A percentile compares a stretch with the other conserved stretches of the same genome.
These are phyloP conservation scores for Carex cristatella DNA, from an alignment of 176 grass and related monocot species.

Conservation along the genomic window DNA sequence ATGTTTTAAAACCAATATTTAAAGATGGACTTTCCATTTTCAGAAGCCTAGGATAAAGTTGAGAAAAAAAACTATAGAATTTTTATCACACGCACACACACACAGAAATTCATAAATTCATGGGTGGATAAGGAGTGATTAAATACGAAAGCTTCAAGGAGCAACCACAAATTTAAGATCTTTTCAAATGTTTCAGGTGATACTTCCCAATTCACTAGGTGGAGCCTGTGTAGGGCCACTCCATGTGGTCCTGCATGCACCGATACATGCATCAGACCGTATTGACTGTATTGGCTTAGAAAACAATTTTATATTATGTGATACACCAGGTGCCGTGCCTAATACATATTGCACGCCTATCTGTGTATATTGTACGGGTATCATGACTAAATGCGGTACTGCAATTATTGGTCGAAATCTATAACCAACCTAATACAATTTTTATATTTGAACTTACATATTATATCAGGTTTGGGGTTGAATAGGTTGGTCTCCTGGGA, in stretches of 20 bases:
- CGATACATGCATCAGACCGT: background rate
- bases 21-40: background rate
- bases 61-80: background rate
- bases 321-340: background rate
- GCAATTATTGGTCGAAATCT: background rate
- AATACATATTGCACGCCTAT: background rate
- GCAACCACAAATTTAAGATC: background rate
- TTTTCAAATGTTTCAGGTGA: background rate
- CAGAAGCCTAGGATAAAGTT: background rate
- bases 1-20: background rate
- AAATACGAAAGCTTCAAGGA: background rate
- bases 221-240: background rate
- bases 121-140: background rate
- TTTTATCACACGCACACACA: background rate
- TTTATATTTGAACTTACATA: conserved; percentile 54
- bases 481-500: conserved; percentile 78
- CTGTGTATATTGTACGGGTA: background rate
- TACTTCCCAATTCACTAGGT: background rate
- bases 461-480: conserved; percentile 84
- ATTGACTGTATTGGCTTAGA: background rate
- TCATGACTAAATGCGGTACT: background rate
- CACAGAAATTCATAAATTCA: background rate
- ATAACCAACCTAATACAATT: background rate
- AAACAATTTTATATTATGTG: background rate
- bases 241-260: background rate